Conservation (phyloP, 2,329 filamentous ascomycete species). For the Pseudogymnoascus sp. region DNA sequence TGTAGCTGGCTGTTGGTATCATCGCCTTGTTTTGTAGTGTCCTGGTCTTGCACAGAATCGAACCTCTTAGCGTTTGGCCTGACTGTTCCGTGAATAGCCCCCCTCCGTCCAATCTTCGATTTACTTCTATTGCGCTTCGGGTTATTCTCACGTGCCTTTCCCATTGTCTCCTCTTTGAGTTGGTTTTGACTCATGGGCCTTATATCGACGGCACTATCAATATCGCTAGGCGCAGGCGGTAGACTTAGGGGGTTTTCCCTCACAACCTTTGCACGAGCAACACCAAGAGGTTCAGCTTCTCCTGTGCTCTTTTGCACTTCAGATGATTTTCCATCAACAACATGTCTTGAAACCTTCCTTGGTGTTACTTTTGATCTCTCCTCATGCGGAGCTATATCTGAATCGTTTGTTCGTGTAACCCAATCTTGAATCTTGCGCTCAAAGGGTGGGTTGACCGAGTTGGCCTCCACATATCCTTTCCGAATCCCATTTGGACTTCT, state of each 20-base stretch:
- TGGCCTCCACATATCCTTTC: conserved; percentile 50
- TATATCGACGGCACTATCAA: neutral
- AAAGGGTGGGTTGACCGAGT: conserved; percentile 49
- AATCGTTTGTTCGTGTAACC: conserved; percentile 35
- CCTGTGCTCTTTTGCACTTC: neutral
- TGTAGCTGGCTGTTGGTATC: conserved; percentile 21
- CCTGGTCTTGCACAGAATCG: conserved; percentile 38
- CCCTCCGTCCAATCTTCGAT: conserved; percentile 5
- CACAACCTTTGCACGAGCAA: neutral
- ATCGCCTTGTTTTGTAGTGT: neutral
- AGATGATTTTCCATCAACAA: neutral
- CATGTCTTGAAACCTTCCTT: neutral
- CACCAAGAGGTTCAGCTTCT: neutral
- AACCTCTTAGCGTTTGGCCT: conserved; percentile 53
- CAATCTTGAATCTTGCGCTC: conserved; percentile 57
- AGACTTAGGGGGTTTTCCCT: conserved; percentile 30
- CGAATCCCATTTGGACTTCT: neutral
- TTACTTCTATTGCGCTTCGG: conserved; percentile 16
- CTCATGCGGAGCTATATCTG: neutral
- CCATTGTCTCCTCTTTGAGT: conserved; percentile 26
- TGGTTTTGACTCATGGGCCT: conserved; percentile 19
- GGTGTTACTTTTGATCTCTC: neutral
- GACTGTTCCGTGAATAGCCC: conserved; percentile 30
- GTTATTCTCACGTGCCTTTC: conserved; percentile 24
- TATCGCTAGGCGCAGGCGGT: neutral